Percentiles rank a stretch among this genome's conserved stretches.
phyloP scores from a whole-genome alignment of 2,329 filamentous ascomycete genomes.

The Phyllosticta citriasiana region DNA sequence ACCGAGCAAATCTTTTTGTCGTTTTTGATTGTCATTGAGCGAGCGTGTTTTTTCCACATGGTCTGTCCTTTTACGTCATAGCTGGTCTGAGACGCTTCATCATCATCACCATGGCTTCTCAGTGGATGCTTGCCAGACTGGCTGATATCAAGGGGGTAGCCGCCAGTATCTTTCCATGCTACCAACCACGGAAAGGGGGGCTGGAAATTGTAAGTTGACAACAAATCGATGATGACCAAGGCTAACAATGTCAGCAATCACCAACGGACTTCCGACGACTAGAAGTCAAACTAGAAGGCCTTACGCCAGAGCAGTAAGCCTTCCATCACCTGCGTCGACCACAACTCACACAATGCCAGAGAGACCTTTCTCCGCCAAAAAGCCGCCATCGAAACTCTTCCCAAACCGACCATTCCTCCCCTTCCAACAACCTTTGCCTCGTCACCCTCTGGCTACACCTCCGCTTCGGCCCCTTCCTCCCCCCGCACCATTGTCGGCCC shows the following conservation, averaged over 20 bases:
- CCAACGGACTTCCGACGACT: constrained; percentile 15
- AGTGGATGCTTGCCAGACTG: neutral
- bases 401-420: constrained; percentile 1
- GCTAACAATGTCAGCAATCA: neutral
- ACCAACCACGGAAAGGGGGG: constrained; percentile 11
- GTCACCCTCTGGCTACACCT: neutral
- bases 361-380: constrained; percentile 22
- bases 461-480: neutral
- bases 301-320: constrained; percentile 21
- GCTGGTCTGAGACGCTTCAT: neutral
- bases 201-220: constrained; percentile 16
- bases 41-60: constrained; percentile 10
- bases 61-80: constrained; percentile 5
- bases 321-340: neutral
- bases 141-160: neutral
- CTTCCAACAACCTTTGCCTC: neutral
- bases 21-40: neutral
- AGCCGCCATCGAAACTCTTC: constrained; percentile 20
- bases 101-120: neutral
- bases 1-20: neutral
- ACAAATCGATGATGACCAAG: neutral
- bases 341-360: constrained; percentile 9
- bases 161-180: constrained; percentile 18
- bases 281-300: constrained; percentile 18
- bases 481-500: neutral